Conservation (phyloP, 805 yeast species). For the Cyberlindnera suaveolens region DNA sequence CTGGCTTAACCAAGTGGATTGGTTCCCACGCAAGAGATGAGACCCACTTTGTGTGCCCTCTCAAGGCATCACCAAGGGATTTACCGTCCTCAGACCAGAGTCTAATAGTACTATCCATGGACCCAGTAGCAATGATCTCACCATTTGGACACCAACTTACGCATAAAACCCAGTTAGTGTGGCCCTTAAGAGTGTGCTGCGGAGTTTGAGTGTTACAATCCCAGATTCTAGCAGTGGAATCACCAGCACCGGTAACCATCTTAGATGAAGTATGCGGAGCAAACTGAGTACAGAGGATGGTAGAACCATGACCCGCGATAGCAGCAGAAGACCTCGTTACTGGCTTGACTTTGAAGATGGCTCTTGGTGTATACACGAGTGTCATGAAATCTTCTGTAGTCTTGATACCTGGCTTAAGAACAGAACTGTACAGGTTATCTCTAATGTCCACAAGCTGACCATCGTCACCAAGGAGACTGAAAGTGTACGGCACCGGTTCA, state of each 20-base stretch:
- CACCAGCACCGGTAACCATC: slow-evolving; percentile 95
- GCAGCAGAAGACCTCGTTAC: slow-evolving; percentile 89
- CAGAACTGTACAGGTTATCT: slow-evolving; percentile 70
- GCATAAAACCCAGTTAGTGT: slow-evolving; percentile 88
- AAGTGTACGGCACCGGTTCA: slow-evolving; percentile 79
- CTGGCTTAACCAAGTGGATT: slow-evolving; percentile 63
- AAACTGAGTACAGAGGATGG: slow-evolving; percentile 86
- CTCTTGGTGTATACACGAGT: slow-evolving; percentile 87
- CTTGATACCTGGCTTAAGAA: slow-evolving; percentile 79
- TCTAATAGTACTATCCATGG: slow-evolving; percentile 87
- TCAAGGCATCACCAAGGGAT: slow-evolving; percentile 63
- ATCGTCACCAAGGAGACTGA: slow-evolving; percentile 54
- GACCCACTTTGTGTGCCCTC: slow-evolving; percentile 87
- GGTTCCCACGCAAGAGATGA: slow-evolving; percentile 94
- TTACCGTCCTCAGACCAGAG: slow-evolving; percentile 82
- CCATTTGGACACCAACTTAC: slow-evolving; percentile 93
- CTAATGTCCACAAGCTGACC: slow-evolving; percentile 60
- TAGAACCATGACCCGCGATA: slow-evolving; percentile 92
- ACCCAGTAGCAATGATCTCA: slow-evolving; percentile 85
- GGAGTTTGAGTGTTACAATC: slow-evolving; percentile 95
- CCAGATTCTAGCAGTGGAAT: slow-evolving; percentile 93
- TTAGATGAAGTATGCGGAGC: slow-evolving; percentile 84
- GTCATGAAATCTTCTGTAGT: slow-evolving; percentile 93
- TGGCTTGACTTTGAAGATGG: slow-evolving; percentile 87
- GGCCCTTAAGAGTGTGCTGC: slow-evolving; percentile 72